A percentile compares a stretch with the other conserved stretches of the same genome.
Conservation (phyloP, 2,329 filamentous ascomycete genomes). For the Claviceps spartinae region DNA sequence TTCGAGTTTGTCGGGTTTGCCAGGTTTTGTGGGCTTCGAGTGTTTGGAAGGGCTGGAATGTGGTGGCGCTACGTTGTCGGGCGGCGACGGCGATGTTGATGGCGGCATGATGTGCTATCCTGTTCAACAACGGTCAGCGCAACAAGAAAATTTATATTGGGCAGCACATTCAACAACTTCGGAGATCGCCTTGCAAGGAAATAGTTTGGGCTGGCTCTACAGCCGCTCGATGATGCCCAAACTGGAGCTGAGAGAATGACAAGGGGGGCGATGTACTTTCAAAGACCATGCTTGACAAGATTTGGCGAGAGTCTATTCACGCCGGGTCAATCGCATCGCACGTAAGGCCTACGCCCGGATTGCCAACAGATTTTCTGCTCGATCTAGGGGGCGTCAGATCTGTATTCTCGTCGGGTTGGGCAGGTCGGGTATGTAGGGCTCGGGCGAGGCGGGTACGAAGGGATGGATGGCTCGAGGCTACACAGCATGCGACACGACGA, state of each 20-base stretch:
- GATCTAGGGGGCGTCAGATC: no score
- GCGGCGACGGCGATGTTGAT: slow-evolving; percentile 6
- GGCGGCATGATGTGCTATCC: slow-evolving; percentile 12
- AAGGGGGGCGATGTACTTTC: background rate
- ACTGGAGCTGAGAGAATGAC: background rate
- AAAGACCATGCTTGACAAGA: no score
- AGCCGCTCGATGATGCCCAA: slow-evolving; percentile 2
- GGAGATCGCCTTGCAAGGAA: background rate
- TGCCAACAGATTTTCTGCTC: no score
- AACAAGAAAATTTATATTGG: background rate
- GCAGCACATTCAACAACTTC: background rate
- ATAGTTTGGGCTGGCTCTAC: background rate
- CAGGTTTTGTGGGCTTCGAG: slow-evolving; percentile 3
- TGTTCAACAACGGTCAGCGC: slow-evolving; percentile 7
- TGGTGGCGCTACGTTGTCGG: slow-evolving; percentile 8
- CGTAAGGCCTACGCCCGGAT: background rate
- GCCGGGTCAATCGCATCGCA: background rate
- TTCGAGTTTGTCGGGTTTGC: slow-evolving; percentile 2
- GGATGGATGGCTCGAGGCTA: no score
- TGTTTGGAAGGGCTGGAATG: slow-evolving; percentile 5
- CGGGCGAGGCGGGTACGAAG: no score
- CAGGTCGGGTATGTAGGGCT: no score
- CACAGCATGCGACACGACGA: no score
- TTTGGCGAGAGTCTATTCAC: background rate
- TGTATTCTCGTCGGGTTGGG: no score